Conservation (phyloP, 176 grass and related monocot genomes). For the Ensete ventricosum region DNA sequence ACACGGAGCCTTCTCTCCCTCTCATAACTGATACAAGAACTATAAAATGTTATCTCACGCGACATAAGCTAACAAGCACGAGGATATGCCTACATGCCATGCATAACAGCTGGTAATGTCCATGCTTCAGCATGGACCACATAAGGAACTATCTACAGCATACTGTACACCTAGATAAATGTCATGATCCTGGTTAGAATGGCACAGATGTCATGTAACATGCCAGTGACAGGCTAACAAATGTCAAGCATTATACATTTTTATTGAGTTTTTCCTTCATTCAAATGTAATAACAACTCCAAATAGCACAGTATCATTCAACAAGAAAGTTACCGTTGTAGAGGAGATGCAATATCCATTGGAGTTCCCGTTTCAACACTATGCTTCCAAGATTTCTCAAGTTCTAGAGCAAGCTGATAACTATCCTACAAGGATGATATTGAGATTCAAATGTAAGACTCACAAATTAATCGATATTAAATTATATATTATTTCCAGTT, state of each 20-base stretch:
- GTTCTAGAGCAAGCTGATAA: constrained; percentile 92
- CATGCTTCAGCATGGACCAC: too few relatives aligned
- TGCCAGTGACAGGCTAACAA: too few relatives aligned
- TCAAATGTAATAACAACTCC: background rate
- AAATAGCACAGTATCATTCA: background rate
- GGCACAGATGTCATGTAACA: background rate
- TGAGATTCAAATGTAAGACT: background rate
- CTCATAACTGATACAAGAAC: constrained; percentile 58
- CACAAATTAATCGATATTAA: background rate
- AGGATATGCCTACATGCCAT: too few relatives aligned
- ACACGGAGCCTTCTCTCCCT: constrained; percentile 84
- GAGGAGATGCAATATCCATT: constrained; percentile 63
- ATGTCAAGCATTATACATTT: too few relatives aligned
- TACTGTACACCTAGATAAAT: too few relatives aligned
- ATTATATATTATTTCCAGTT: background rate
- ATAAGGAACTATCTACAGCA: too few relatives aligned
- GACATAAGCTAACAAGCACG: background rate
- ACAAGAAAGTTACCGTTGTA: constrained; percentile 56
- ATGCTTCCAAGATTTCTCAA: constrained; percentile 76
- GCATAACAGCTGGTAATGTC: too few relatives aligned
- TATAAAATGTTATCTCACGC: background rate
- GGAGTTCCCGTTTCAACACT: constrained; percentile 54
- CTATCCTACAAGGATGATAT: constrained; percentile 55
- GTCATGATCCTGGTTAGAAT: background rate
- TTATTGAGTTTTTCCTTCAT: background rate